phyloP scores from a whole-genome alignment of 1,284 basidiomycete genomes.

The Wallemia mellicola region DNA sequence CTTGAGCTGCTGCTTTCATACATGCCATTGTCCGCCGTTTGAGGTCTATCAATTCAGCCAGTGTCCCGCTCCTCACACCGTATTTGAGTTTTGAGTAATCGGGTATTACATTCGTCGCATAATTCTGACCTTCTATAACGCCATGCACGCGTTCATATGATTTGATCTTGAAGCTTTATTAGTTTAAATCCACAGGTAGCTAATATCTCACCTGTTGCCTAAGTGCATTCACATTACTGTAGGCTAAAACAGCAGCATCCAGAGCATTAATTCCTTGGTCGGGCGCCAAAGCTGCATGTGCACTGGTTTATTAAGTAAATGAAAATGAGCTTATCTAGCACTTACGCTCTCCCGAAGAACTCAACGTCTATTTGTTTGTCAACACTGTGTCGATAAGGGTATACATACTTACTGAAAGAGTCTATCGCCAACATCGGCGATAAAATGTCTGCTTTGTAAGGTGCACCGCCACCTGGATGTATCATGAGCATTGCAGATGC shows the following conservation, averaged over 20 bases:
- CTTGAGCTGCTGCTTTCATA: slow-evolving; percentile 12
- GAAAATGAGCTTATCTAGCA: not conserved
- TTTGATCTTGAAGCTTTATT: slow-evolving; percentile 5
- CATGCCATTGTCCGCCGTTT: slow-evolving; percentile 9
- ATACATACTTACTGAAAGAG: not conserved
- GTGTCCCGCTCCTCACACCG: slow-evolving; percentile 11
- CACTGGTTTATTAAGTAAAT: slow-evolving; percentile 5
- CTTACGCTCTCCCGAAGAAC: not conserved
- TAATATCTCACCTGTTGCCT: slow-evolving; percentile 16
- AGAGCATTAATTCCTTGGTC: slow-evolving; percentile 20
- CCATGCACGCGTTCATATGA: slow-evolving; percentile 15
- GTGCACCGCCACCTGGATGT: not conserved
- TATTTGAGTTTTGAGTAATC: slow-evolving; percentile 4
- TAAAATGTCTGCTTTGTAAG: not conserved
- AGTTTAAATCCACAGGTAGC: not conserved
- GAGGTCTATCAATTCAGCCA: slow-evolving; percentile 8
- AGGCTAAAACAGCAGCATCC: slow-evolving; percentile 19
- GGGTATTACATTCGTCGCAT: slow-evolving; percentile 3
- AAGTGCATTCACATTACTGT: slow-evolving; percentile 17
- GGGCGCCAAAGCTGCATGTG: slow-evolving; percentile 14
- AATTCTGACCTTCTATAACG: slow-evolving; percentile 10
- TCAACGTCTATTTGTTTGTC: not conserved
- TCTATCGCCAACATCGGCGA: not conserved
- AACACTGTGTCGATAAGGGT: not conserved
- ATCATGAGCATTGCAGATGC: slow-evolving; percentile 9